phyloP scores from a whole-genome alignment of 345 rosid genomes.

The Bruguiera gymnorhiza region DNA sequence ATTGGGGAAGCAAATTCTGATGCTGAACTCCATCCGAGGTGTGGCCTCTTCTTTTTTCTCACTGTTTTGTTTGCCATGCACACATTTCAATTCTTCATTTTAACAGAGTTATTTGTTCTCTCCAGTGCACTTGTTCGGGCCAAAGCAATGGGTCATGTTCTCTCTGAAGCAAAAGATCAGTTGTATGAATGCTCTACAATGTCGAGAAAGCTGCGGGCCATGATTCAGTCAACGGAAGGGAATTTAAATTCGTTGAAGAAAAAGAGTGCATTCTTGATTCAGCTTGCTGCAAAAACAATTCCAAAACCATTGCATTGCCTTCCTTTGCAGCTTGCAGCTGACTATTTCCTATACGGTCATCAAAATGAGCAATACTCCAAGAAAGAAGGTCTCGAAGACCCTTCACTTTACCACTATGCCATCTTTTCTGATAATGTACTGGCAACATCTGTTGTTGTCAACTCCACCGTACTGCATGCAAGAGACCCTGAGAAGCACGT shows the following conservation, averaged over 20 bases:
- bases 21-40: slow-evolving; percentile 82
- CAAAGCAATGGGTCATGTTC: slow-evolving; percentile 83
- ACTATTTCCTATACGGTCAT: slow-evolving; percentile 57
- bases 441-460: slow-evolving; percentile 93
- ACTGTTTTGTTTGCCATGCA: slow-evolving; percentile 6
- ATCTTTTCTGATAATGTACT: slow-evolving; percentile 93
- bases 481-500: slow-evolving; percentile 78
- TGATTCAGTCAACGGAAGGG: slow-evolving; percentile 77
- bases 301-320: slow-evolving; percentile 91
- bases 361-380: slow-evolving; percentile 36
- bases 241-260: slow-evolving; percentile 59
- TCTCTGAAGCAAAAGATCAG: slow-evolving; percentile 75
- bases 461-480: slow-evolving; percentile 72
- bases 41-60: slow-evolving; percentile 23
- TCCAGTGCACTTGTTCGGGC: slow-evolving; percentile 84
- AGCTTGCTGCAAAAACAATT: slow-evolving; percentile 92
- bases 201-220: slow-evolving; percentile 72
- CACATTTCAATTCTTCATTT: slow-evolving; percentile 4
- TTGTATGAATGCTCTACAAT: slow-evolving; percentile 71
- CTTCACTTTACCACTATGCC: slow-evolving; percentile 86
- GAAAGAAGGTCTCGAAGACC: slow-evolving; percentile 59
- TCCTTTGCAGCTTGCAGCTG: slow-evolving; percentile 77
- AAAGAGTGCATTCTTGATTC: slow-evolving; percentile 86
- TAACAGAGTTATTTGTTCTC: slow-evolving; percentile 19
- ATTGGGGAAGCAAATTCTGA: slow-evolving; percentile 77